Evolutionary conservation across 805 yeast genomes (phyloP), one percentile per base, ranked within the genome.

Genomic region (Candida sanyiensis): DNA sequence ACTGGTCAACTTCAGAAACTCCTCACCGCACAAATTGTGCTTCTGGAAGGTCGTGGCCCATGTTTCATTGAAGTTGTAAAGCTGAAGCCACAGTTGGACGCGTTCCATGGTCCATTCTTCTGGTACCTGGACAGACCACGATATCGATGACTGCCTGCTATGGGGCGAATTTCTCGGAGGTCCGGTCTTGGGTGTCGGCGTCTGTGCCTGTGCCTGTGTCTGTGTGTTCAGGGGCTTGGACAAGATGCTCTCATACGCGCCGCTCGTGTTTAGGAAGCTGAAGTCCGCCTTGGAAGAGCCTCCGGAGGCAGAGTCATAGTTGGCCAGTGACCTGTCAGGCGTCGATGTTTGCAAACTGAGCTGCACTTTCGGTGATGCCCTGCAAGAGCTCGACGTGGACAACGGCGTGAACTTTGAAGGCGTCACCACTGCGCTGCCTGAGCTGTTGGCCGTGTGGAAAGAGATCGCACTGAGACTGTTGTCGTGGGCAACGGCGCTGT

Each of bases 101-200:
- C 83, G 67, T n/a, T 70, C 75, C 46, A 73, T 62, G 2, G 80
- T 75, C 96, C 96, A 87, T 42, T 75, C 80, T 6, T 67, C 69
- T 1, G 83, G 75, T 38, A 67, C 67, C 23, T 66, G 64, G 0
- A 72, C 74, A 18, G 69, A 66, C 80, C 80, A 75, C 2, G 68
- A 60, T 10, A 64, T 41, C 1, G 58, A 54, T 0, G 49, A 42
- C 28, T 51, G 49, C 30, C 58, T 35, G 35, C 54, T 51, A 37
- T 52, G 57, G 3, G 56, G 49, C 2, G 55, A 42, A 13, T 40
- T 39, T 33, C 42, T 4, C 30, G 29, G 16, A 25, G 30, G 17
- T 26, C 31, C 12, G 19, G 11, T n/a, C 8, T 23, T 13, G 3
- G 35, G 15, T 16, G 35, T 39, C 7, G 38, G 40, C 10, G 26